Conservation (phyloP, 495 filamentous ascomycete species). For the Penicillium riverlandense region DNA sequence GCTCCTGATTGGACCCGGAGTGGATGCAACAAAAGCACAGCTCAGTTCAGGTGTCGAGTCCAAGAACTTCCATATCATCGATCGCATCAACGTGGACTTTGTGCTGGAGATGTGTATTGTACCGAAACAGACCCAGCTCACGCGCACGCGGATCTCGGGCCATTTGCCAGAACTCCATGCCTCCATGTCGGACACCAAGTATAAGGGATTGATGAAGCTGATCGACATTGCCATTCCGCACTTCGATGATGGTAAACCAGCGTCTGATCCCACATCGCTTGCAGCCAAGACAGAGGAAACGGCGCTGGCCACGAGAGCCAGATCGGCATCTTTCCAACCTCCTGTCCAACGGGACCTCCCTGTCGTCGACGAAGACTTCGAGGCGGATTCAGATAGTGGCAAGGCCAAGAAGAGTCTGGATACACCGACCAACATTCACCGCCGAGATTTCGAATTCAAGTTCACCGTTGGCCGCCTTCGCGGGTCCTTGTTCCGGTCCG, state of each 20-base stretch:
- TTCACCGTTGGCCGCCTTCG: constrained; percentile 90
- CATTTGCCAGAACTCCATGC: constrained; percentile 89
- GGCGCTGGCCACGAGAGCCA: constrained; percentile 30
- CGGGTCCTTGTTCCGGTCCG: constrained; percentile 82
- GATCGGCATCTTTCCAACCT: constrained; percentile 58
- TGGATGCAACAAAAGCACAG: constrained; percentile 84
- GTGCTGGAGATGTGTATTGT: constrained; percentile 87
- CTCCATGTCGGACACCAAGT: constrained; percentile 86
- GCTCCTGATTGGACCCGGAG: constrained; percentile 88
- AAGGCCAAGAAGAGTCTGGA: constrained; percentile 53
- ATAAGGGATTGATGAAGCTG: constrained; percentile 91
- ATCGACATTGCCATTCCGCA: constrained; percentile 93
- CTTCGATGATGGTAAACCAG: constrained; percentile 49
- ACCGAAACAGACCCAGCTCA: constrained; percentile 88
- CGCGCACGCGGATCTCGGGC: constrained; percentile 82
- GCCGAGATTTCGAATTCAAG: constrained; percentile 89
- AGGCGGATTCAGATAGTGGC: constrained; percentile 54
- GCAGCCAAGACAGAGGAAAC: constrained; percentile 27
- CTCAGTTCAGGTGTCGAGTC: constrained; percentile 59
- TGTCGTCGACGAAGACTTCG: constrained; percentile 68
- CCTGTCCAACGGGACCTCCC: constrained; percentile 64
- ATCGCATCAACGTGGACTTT: constrained; percentile 95
- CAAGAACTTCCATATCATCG: constrained; percentile 81
- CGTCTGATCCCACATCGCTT: constrained; percentile 13
- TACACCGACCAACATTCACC: constrained; percentile 59